Evolutionary conservation across 2,329 filamentous ascomycete genomes (phyloP), one percentile per base, ranked within the genome.

Genomic region (Simplicillium aogashimaense): DNA sequence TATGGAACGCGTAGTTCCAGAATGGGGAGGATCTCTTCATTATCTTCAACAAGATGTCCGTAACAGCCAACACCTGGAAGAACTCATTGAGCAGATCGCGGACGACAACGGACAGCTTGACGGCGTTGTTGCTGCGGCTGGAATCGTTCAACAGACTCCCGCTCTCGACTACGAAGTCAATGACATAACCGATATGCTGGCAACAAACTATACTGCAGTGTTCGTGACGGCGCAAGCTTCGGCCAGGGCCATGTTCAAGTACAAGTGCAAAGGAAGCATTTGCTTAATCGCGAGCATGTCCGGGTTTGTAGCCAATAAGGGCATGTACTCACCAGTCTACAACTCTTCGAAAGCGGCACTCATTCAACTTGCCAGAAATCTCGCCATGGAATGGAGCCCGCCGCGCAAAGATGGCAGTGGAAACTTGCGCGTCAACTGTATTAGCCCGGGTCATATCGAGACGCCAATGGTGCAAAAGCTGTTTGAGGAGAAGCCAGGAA

Each of bases 291-390:
- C 34, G 31, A 17, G 25, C 31, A 14, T 34, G 29, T 13, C 29
- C 18, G 15, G 29, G 15, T 25, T 13, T 6, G 15, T 32, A 7
- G 82, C 79, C 56, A 89, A 88, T 56, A 72, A 86, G 43, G 85
- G 84, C 6, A 83, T 88, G 63, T 56, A 80, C 49, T 84, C 89
- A 63, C 70, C 79, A 6, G 76, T 80, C 8, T 87, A 87, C 57
- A 87, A 86, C 55, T 78, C 76, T 14, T 78, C 78, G 47, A 87
- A 86, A 63, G 77, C 81, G 2, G 83, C 72, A 25, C 64, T 75
- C 11, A 70, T 76, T 36, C 70, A 78, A 49, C 30, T 32, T 25
- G 20, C 20, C 6, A 25, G 20, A 25, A 25, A 25, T 25, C 20
- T 25, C 6, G 20, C 20, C 20, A 25, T 25, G 20, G 20, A 25